Evolutionary conservation across 352 stramenopile genomes (phyloP), one percentile per base, ranked within the genome.

Genomic region (Pythium diclinum): DNA sequence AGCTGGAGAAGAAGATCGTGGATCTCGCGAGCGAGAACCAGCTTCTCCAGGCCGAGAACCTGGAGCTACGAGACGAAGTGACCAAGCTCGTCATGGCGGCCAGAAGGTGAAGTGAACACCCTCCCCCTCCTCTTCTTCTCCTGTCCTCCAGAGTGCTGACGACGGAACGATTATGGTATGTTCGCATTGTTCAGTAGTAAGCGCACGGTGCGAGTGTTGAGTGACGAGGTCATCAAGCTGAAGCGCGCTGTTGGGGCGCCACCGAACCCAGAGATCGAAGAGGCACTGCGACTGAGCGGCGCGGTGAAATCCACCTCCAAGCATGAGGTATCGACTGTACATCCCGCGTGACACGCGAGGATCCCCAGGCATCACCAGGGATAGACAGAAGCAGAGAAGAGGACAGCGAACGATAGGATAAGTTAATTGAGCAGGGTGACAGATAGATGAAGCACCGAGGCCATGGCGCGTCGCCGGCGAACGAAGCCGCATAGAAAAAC

Each of bases 221-320:
- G 72, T 3, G 76, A 81, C 11, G 76, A 84, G 42, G 65, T 84
- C 42, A 71, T 84, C 46, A 84, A 84, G 58, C 55, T 84, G 13
- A 84, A 84, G 54, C 67, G 74, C 28, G 63, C 59, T 6, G 65
- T 69, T 9, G 54, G 61, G 16, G 33, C 57, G 25, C 28, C 65
- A 30, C 65, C 55, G 11, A 67, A 60, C 25, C 54, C 53, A 3
- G 65, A 72, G 30, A 33, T 67, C 13, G 65, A 67, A 44, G 65
- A 72, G 30, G 33, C 57, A 3, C 65, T 71, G 14, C 58, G 65
- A 21, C 11, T 53, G 21, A 71, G 64, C 52, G 25, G 51, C 3
- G 25, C 25, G 25, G 25, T 54, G 23, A 33, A 54, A 19, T 25
- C 47, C 23, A 54, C 47, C 23, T 54, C 47, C 21, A 51, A 51